Base-by-base conservation (phyloP, 2,329 filamentous ascomycete species). In the Fusarium buharicum region DNA sequence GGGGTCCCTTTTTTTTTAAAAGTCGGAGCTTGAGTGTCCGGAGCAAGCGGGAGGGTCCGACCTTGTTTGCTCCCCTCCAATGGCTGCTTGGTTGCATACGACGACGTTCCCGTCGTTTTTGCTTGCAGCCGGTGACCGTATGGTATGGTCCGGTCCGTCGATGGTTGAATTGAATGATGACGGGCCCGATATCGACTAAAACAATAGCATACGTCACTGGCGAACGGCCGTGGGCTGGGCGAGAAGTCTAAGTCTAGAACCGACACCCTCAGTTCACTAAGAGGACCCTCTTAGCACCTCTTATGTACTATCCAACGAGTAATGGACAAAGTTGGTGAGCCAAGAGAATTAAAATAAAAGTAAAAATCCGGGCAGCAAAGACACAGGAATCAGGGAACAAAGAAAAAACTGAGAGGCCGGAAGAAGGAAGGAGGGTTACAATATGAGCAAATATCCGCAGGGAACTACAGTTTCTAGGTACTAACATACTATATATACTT, bases 131-230 rank as follows among this genome's bases (percentile, higher is more conserved):
- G 31, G 59, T 59, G 58, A 49, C 40, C 37, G 27, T 28, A 28
- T 28, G 27, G 34, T 18, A 38, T 47, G 30, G 49, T 45, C 44
- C 17, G 31, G 24, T 47, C 13, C 24, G 18, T 43, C 24, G 18
- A 61, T 58, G 51, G 50, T 38, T 52, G 34, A 66, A 53, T 64
- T 63, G 62, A 62, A 52, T 69, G 63, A 58, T 69, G 55, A 66
- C 51, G 54, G 59, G 28, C 54, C 55, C 41, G 46, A 49, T 60
- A 48, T 39, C 52, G 48, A 43, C 55, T 38, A 41, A 46, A 48
- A 28, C 37, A 44, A 55, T 68, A 52, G 59, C 52, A 59, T 70
- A 70, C 68, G 68, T 70, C 68, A 70, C 68, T 53, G 47, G 50
- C 40, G 48, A 48, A 51, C 37, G 49, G 50, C 34, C 49, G 52